Percentiles rank a stretch among this genome's conserved stretches.
Evolutionary conservation across 2,329 filamentous ascomycete genomes (phyloP).

Genomic region (Aspergillus sp.): DNA sequence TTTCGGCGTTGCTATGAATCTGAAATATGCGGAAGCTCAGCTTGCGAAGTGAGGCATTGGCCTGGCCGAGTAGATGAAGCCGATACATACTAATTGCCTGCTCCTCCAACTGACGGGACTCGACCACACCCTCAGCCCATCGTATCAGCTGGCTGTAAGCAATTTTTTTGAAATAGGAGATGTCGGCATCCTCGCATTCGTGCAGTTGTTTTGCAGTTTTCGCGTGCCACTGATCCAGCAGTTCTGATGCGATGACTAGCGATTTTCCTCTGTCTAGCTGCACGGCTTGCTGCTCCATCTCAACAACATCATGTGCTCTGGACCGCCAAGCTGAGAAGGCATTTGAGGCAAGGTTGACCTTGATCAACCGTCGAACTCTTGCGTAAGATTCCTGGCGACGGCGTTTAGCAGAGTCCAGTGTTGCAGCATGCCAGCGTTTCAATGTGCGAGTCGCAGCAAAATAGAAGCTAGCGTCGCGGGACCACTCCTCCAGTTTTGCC

Average conservation of each 20-base stretch:
- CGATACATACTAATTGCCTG: constrained; percentile 53
- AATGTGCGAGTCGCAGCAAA: constrained; percentile 56
- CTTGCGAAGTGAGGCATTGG: constrained; percentile 56
- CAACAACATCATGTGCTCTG: constrained; percentile 35
- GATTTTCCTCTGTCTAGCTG: constrained; percentile 41
- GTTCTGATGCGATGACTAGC: constrained; percentile 36
- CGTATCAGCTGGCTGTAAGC: constrained; percentile 43
- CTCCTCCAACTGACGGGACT: constrained; percentile 42
- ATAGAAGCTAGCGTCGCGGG: constrained; percentile 61
- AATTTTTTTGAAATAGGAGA: constrained; percentile 44
- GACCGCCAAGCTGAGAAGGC: constrained; percentile 46
- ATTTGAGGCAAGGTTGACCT: constrained; percentile 57
- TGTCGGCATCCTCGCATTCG: constrained; percentile 43
- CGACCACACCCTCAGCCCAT: constrained; percentile 41
- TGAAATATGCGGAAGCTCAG: constrained; percentile 64
- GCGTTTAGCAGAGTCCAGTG: constrained; percentile 55
- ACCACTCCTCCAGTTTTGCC: constrained; percentile 56
- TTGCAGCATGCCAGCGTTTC: constrained; percentile 57
- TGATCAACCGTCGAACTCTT: constrained; percentile 56
- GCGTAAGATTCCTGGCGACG: constrained; percentile 62
- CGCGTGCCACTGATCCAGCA: constrained; percentile 51
- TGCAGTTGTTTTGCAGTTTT: constrained; percentile 41
- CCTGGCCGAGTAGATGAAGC: constrained; percentile 52
- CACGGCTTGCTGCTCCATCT: constrained; percentile 47
- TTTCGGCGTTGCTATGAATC: constrained; percentile 55